Percentiles rank a stretch among this genome's conserved stretches.
Conservation (phyloP, 192 early-diverging fungal species). For the Backusella luteola region DNA sequence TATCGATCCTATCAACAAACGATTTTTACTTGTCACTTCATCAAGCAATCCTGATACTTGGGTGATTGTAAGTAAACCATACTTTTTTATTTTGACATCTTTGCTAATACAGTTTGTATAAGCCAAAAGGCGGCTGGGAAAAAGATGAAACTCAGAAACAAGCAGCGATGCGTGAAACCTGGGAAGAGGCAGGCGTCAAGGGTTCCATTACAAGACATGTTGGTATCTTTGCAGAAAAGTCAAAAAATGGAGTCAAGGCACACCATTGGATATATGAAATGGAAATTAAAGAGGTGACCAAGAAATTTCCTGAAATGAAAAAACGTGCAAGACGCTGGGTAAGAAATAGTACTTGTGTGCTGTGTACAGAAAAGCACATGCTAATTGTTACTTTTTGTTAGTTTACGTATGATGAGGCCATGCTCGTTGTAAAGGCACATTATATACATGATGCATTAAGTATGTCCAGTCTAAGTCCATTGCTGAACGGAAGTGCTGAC, state of each 20-base stretch:
- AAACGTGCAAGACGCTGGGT: constrained; percentile 33
- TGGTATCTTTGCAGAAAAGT: constrained; percentile 47
- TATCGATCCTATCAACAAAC: constrained; percentile 41
- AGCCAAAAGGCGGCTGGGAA: constrained; percentile 67
- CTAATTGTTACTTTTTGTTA: background rate
- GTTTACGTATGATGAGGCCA: constrained; percentile 30
- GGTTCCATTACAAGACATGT: constrained; percentile 48
- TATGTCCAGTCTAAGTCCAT: constrained; percentile 23
- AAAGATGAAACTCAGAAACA: constrained; percentile 55
- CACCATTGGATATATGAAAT: constrained; percentile 54
- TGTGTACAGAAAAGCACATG: background rate
- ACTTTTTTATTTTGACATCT: background rate
- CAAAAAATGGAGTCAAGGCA: constrained; percentile 36
- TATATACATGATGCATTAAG: constrained; percentile 22
- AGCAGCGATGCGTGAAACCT: constrained; percentile 59
- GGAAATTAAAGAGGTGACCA: constrained; percentile 50
- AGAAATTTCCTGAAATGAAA: constrained; percentile 53
- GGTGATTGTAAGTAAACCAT: constrained; percentile 42
- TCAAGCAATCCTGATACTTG: constrained; percentile 44
- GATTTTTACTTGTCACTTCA: constrained; percentile 51
- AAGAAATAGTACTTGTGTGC: background rate
- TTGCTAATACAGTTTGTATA: constrained; percentile 21
- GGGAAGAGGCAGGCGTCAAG: constrained; percentile 62
- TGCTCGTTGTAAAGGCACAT: constrained; percentile 8
- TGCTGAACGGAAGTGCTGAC: background rate